These are phyloP conservation scores for Naganishia sp. DNA, from an alignment of 1,284 basidiomycete genomes.

Conservation along the genomic window DNA sequence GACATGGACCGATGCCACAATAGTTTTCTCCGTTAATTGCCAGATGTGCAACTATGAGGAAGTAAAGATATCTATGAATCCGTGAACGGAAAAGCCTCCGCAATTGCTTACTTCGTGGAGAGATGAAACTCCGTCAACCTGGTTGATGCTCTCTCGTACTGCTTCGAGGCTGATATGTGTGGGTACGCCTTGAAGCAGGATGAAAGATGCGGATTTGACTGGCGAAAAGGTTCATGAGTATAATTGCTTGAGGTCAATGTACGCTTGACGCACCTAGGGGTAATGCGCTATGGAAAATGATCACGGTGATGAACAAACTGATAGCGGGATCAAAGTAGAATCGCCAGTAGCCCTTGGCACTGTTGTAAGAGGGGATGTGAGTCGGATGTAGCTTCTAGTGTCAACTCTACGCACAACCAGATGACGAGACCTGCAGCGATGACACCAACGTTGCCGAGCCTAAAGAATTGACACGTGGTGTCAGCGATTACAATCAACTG, in stretches of 20 bases:
- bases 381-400: not conserved
- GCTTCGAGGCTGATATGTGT: slow-evolving; percentile 82
- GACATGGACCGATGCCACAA: slow-evolving; percentile 95
- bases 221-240: slow-evolving; percentile 15
- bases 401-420: slow-evolving; percentile 62
- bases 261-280: slow-evolving; percentile 71
- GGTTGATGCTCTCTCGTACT: slow-evolving; percentile 75
- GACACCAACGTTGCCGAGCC: slow-evolving; percentile 92
- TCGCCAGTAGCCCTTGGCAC: slow-evolving; percentile 58
- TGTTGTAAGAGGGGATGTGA: slow-evolving; percentile 25
- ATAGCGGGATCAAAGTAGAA: slow-evolving; percentile 93
- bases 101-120: slow-evolving; percentile 68
- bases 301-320: slow-evolving; percentile 89
- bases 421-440: slow-evolving; percentile 92
- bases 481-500: not conserved
- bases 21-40: slow-evolving; percentile 85
- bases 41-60: slow-evolving; percentile 77
- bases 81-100: not conserved
- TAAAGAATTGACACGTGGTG: slow-evolving; percentile 16
- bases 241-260: slow-evolving; percentile 29
- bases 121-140: slow-evolving; percentile 82
- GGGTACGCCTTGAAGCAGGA: slow-evolving; percentile 95
- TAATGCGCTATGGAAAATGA: slow-evolving; percentile 93
- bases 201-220: slow-evolving; percentile 93
- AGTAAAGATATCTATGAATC: not conserved